These are phyloP conservation scores for Cryptosporidium sp. DNA, from an alignment of 169 alveolate species.

Conservation along the genomic window DNA sequence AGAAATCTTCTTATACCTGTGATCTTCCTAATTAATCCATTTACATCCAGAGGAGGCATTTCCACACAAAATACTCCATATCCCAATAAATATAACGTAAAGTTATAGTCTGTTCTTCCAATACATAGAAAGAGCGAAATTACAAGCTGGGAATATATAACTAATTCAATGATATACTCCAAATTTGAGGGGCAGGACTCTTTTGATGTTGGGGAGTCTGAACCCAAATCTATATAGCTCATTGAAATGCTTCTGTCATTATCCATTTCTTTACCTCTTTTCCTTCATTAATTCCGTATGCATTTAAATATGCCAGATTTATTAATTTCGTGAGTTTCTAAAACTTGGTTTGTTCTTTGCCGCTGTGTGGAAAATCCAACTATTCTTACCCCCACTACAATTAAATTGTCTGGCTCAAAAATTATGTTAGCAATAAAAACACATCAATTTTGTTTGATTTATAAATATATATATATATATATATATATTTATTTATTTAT, in stretches of 20 bases:
- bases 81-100: conserved; percentile 51
- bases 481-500: too few species aligned
- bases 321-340: not conserved
- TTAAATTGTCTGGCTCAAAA: not conserved
- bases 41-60: conserved; percentile 58
- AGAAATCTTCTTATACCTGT: conserved; percentile 67
- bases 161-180: conserved; percentile 38
- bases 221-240: conserved; percentile 9
- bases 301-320: conserved; percentile 1
- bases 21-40: conserved; percentile 60
- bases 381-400: not conserved
- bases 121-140: conserved; percentile 56
- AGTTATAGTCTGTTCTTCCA: conserved; percentile 68
- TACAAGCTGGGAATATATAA: conserved; percentile 48
- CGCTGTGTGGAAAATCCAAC: conserved; percentile 10
- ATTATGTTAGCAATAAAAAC: not conserved
- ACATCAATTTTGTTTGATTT: not conserved
- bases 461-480: too few species aligned
- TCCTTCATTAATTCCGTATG: conserved; percentile 5
- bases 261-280: conserved; percentile 43
- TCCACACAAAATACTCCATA: conserved; percentile 65
- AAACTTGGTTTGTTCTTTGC: not conserved
- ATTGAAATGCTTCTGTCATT: conserved; percentile 29
- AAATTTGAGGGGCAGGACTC: conserved; percentile 1
- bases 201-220: conserved; percentile 12